phyloP scores from a whole-genome alignment of 208 protist genomes.

The Acanthamoeba triangularis region DNA sequence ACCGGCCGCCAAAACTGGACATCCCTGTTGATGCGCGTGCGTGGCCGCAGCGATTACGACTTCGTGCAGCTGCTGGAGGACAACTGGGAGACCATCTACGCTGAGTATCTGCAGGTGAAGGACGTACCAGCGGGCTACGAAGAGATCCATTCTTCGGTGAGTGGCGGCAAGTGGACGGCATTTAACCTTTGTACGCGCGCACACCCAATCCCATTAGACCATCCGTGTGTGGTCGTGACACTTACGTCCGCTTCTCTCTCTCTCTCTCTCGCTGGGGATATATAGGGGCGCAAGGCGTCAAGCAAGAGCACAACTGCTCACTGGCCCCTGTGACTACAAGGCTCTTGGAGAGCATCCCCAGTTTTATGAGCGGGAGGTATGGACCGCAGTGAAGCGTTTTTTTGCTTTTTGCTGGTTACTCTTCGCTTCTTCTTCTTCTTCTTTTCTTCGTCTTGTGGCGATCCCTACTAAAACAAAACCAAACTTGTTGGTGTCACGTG shows the following conservation, averaged over 20 bases:
- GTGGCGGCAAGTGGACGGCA: constrained; percentile 39
- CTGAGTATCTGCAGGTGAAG: constrained; percentile 33
- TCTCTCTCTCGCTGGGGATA: neutral
- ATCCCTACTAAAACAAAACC: neutral
- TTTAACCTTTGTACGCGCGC: constrained; percentile 51
- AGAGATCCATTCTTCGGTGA: constrained; percentile 23
- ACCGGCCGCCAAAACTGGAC: neutral
- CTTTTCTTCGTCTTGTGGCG: too few relatives aligned
- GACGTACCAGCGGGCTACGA: neutral
- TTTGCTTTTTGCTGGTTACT: neutral
- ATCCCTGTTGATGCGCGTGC: neutral
- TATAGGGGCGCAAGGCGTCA: constrained; percentile 47
- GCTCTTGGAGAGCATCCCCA: constrained; percentile 69
- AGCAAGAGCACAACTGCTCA: constrained; percentile 66
- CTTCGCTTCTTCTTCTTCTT: neutral
- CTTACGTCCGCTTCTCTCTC: neutral
- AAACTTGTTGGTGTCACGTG: neutral
- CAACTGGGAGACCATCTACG: constrained; percentile 44
- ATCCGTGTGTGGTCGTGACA: neutral
- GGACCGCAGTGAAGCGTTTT: neutral
- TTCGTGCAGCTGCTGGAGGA: constrained; percentile 46
- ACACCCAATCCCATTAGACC: neutral
- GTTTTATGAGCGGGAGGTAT: constrained; percentile 45
- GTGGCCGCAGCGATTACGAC: constrained; percentile 2
- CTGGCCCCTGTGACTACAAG: constrained; percentile 49